Base-by-base conservation (phyloP, 2,329 filamentous ascomycete genomes). In the Didymella glomerata region DNA sequence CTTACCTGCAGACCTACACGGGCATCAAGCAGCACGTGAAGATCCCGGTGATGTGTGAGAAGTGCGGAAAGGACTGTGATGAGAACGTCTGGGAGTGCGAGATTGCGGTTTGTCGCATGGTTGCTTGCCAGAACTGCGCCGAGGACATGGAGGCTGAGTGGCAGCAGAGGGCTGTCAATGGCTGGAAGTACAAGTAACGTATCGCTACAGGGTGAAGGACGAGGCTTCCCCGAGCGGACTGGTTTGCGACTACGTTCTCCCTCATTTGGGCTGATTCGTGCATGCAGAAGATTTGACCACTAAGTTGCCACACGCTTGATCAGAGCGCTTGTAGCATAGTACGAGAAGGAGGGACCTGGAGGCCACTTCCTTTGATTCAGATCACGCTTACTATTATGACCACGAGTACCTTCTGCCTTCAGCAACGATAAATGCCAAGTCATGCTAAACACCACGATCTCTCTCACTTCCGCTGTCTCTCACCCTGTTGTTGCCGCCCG, bases 11-110 rank as follows among this genome's bases (percentile, higher is more conserved):
- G 11, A 65, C 64, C 4, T 40, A 32, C 22, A 25, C 45, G 1
- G 67, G 65, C 2, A 18, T 46, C 25, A 65, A 50, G 45, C 61
- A 68, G 48, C 62, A 67, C 10, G 60, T 70, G 11, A 51, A 62
- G n/a, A 51, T 72, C 0, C 56, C 63, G 1, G 49, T 72, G 1
- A 20, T 48, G 2, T 73, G 70, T 50, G 61, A 70, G 13, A 62
- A 54, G 25, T 73, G 70, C 20, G 28, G 40, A 1, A n/a, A 60
- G 2, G 59, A 67, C 30, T 60, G 66, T 14, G 36, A 57, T 4
- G 62, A 67, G 28, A 60, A 64, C 25, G 18, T 70, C 0, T 72
- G 61, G 63, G 57, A 68, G 30, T 72, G 69, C 20, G 60, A 65
- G 34, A 63, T 69, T 20, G 49, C 57, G 3, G 63, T 64, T 2